Percentiles rank a stretch among this genome's conserved stretches.
phyloP scores from a whole-genome alignment of 495 filamentous ascomycete genomes.

The Amorphotheca resinae region DNA sequence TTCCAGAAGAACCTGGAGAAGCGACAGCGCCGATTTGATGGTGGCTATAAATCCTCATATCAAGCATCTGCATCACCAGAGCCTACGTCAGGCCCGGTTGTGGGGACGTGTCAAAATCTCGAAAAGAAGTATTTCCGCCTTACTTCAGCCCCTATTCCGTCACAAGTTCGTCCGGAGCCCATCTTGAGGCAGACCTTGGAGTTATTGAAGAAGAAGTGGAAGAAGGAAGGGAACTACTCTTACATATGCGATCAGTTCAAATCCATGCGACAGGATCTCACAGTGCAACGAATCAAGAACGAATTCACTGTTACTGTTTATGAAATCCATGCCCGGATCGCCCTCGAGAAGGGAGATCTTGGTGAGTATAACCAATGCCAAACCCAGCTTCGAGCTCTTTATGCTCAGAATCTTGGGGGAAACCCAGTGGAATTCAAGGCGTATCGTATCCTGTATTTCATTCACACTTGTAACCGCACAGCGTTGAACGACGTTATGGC shows the following conservation, averaged over 20 bases:
- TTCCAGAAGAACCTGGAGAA: constrained; percentile 78
- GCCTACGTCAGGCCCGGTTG: constrained; percentile 59
- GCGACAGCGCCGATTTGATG: constrained; percentile 75
- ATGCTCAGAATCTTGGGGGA: constrained; percentile 73
- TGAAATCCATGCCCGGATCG: constrained; percentile 95
- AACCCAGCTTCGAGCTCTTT: constrained; percentile 87
- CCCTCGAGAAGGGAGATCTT: constrained; percentile 94
- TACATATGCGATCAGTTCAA: constrained; percentile 99
- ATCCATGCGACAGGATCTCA: constrained; percentile 93
- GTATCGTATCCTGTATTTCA: constrained; percentile 99
- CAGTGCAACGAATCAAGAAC: constrained; percentile 91
- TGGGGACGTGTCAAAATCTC: constrained; percentile 71
- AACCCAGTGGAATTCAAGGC: constrained; percentile 94
- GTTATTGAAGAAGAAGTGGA: constrained; percentile 88
- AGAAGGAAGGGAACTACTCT: constrained; percentile 79
- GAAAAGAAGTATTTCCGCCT: constrained; percentile 93
- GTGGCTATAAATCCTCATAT: constrained; percentile 47
- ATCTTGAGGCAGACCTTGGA: constrained; percentile 76
- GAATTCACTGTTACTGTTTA: constrained; percentile 93
- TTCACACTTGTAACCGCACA: constrained; percentile 96
- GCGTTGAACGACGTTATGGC: constrained; percentile 95
- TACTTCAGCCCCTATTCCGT: constrained; percentile 75
- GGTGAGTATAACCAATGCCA: constrained; percentile 99
- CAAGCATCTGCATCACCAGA: constrained; percentile 47
- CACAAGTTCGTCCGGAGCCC: constrained; percentile 72